phyloP scores from a whole-genome alignment of 2,329 filamentous ascomycete genomes.

The Dothideomycetidae sp. region DNA sequence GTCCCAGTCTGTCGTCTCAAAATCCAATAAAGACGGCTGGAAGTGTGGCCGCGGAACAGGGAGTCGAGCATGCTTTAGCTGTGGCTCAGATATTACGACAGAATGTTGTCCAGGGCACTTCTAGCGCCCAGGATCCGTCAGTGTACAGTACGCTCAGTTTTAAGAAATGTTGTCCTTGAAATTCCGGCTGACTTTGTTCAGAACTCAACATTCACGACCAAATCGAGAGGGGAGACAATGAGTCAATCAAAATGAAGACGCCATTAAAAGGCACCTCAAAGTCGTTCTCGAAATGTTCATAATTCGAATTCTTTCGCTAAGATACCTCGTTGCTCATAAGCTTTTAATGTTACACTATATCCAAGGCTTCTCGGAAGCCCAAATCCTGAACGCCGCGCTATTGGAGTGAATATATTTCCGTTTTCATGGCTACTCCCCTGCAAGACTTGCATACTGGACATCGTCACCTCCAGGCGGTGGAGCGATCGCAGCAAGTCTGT shows the following conservation, averaged over 20 bases:
- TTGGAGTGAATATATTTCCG: neutral
- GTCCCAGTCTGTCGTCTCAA: constrained; percentile 36
- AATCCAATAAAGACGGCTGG: constrained; percentile 27
- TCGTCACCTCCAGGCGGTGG: constrained; percentile 62
- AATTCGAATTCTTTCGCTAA: too few relatives aligned
- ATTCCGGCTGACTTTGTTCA: constrained; percentile 25
- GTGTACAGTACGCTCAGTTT: constrained; percentile 10
- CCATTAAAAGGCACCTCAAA: neutral
- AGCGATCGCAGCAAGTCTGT: constrained; percentile 42
- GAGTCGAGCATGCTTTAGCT: constrained; percentile 66
- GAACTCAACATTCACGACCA: constrained; percentile 79
- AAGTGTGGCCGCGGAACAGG: constrained; percentile 45
- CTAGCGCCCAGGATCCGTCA: constrained; percentile 5
- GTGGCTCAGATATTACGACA: constrained; percentile 64
- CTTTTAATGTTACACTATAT: too few relatives aligned
- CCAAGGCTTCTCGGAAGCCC: too few relatives aligned
- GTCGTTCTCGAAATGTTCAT: neutral
- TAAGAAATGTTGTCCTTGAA: constrained; percentile 7
- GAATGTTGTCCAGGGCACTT: constrained; percentile 72
- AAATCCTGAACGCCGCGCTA: constrained; percentile 13
- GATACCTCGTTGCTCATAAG: too few relatives aligned
- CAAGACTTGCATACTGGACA: constrained; percentile 70
- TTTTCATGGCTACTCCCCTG: constrained; percentile 49
- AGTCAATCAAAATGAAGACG: constrained; percentile 52
- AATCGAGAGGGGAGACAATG: constrained; percentile 86